A percentile compares a stretch with the other conserved stretches of the same genome.
Evolutionary conservation across 805 yeast species (phyloP).

Genomic region (Scheffersomyces lignosus): DNA sequence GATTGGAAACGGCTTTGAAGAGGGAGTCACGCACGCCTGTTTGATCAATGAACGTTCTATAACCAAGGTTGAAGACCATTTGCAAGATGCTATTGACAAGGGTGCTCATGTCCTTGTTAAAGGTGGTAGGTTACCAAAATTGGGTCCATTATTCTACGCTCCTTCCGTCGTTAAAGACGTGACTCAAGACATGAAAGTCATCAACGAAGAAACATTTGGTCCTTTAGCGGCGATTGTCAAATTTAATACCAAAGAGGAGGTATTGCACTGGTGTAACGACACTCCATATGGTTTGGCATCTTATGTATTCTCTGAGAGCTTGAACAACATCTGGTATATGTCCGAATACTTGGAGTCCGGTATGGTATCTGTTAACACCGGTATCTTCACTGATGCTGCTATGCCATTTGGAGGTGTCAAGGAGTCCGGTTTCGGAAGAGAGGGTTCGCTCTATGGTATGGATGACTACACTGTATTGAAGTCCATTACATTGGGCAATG

Average conservation of each 20-base stretch:
- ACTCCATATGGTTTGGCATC: slow-evolving; percentile 60
- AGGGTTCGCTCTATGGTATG: slow-evolving; percentile 62
- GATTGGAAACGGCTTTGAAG: slow-evolving; percentile 57
- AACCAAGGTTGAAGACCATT: slow-evolving; percentile 55
- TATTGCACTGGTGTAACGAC: slow-evolving; percentile 53
- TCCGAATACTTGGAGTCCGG: slow-evolving; percentile 62
- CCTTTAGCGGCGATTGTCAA: slow-evolving; percentile 60
- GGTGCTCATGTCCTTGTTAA: slow-evolving; percentile 53
- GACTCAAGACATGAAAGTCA: slow-evolving; percentile 49
- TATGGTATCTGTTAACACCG: slow-evolving; percentile 64
- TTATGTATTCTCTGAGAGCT: slow-evolving; percentile 54
- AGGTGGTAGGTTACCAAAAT: slow-evolving; percentile 53
- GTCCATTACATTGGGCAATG: slow-evolving; percentile 51
- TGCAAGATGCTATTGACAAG: slow-evolving; percentile 51
- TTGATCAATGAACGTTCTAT: slow-evolving; percentile 52
- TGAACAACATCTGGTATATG: slow-evolving; percentile 51
- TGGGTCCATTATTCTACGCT: slow-evolving; percentile 53
- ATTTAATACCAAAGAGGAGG: slow-evolving; percentile 56
- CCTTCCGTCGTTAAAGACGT: slow-evolving; percentile 58
- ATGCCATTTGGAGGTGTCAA: slow-evolving; percentile 64
- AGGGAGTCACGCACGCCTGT: slow-evolving; percentile 55
- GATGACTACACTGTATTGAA: slow-evolving; percentile 60
- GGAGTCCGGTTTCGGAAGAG: slow-evolving; percentile 71
- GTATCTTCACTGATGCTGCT: slow-evolving; percentile 54
- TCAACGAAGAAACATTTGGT: slow-evolving; percentile 63